Conservation (phyloP, 225 moss, liverwort and hornwort species). For the Polytrichum commune region DNA sequence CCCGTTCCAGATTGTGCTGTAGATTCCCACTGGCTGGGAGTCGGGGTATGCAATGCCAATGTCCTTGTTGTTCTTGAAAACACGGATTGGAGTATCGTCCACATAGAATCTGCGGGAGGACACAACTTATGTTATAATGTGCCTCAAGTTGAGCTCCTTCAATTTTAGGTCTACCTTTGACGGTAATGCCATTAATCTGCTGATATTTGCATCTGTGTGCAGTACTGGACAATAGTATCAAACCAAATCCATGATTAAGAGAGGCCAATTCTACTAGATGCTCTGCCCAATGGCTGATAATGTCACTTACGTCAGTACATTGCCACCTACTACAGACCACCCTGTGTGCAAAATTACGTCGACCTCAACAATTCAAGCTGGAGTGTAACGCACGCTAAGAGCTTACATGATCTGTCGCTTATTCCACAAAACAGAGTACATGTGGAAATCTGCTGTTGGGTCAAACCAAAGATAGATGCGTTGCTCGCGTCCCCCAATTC, state of each 20-base stretch:
- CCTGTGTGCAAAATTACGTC: neutral
- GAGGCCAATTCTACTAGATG: no score
- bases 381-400: neutral
- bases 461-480: conserved; percentile 57
- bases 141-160: no score
- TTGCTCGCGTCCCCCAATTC: conserved; percentile 47
- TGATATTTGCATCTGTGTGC: no score
- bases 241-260: no score
- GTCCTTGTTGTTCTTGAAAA: conserved; percentile 45
- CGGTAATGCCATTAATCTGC: no score
- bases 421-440: conserved; percentile 57
- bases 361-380: neutral
- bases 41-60: conserved; percentile 44
- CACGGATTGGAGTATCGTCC: conserved; percentile 46
- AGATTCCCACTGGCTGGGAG: conserved; percentile 46
- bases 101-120: conserved; percentile 31
- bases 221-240: no score
- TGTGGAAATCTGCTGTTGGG: conserved; percentile 48
- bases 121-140: neutral
- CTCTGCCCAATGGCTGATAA: no score
- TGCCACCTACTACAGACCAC: no score
- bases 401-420: conserved; percentile 38
- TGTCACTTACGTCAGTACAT: no score
- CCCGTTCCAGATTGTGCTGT: conserved; percentile 59
- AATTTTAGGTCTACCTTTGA: no score